Percentiles rank a stretch among this genome's conserved stretches.
These are phyloP conservation scores for Priceomyces melissophilus DNA, from an alignment of 805 yeast genomes.

Conservation along the genomic window DNA sequence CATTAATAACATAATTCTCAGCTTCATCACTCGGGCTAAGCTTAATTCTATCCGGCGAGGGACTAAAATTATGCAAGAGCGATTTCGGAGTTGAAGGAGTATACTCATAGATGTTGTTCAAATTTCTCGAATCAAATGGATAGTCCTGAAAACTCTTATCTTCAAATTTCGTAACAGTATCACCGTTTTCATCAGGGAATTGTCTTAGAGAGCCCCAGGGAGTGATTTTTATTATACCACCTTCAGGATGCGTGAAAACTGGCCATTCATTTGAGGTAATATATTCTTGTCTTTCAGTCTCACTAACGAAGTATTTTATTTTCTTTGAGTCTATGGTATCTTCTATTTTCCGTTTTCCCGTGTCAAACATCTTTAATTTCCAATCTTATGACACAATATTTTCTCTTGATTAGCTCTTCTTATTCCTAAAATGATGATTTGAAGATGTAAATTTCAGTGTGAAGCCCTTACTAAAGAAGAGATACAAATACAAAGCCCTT, in stretches of 20 bases:
- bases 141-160: slow-evolving; percentile 31
- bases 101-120: slow-evolving; percentile 5
- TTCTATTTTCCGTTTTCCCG: slow-evolving; percentile 12
- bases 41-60: slow-evolving; percentile 15
- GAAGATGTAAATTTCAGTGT: no score
- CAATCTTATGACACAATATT: not conserved
- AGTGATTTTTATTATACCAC: slow-evolving; percentile 58
- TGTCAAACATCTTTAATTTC: not conserved
- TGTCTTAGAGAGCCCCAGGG: slow-evolving; percentile 61
- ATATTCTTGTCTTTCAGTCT: slow-evolving; percentile 12
- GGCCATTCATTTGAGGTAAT: slow-evolving; percentile 46
- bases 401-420: no score
- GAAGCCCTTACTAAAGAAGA: no score
- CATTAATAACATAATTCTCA: slow-evolving; percentile 35
- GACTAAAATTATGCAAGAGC: slow-evolving; percentile 9
- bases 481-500: no score
- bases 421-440: no score
- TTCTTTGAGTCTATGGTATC: slow-evolving; percentile 13
- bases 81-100: slow-evolving; percentile 27
- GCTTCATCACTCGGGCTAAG: slow-evolving; percentile 38
- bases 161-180: slow-evolving; percentile 47
- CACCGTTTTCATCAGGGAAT: slow-evolving; percentile 40
- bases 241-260: slow-evolving; percentile 56
- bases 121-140: slow-evolving; percentile 6
- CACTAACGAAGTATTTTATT: slow-evolving; percentile 11